Base-by-base conservation (phyloP, 306 rosid species). In the Cucurbita moschata region DNA sequence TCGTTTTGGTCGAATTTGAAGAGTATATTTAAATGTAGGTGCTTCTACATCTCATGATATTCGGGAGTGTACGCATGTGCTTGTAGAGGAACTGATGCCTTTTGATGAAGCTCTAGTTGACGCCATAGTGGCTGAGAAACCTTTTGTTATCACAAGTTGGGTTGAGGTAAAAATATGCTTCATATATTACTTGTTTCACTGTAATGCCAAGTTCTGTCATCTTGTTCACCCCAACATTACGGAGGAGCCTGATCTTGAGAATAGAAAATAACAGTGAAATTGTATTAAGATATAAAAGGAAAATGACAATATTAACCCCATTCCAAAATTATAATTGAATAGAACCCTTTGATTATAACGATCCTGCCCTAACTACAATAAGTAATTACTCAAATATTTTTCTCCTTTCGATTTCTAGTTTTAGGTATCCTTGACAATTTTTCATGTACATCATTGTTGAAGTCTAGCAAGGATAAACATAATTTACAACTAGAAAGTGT, bases 11-110 rank as follows among this genome's bases (percentile, higher is more conserved):
- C 12, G 71, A 39, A 64, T 66, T 66, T 66, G 8, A 66, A 5
- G 54, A 66, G 72, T 47, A 44, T 21, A 50, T 23, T 77, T 79
- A 74, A 67, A 83, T 60, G 16, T 75, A 93, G 98, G 98, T 78
- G 97, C 94, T 75, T 62, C 61, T 68, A 73, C 85, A 67, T 83
- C 78, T 73, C 72, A 56, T 75, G 77, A 73, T 77, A 70, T 72
- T 79, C 84, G 81, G 62, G 96, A 86, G 79, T 93, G 94, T 87
- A 93, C 98, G n/a, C 97, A 93, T 74, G 87, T 87, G 39, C 87
- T 93, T 83, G 90, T 90, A 63, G 97, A 90, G 75, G 89, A 88
- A 75, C 80, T 81, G 60, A 83, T 69, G 87, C 89, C 94, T 37
- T 66, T 93, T 70, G 80, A 77, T 64, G 83, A 86, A 70, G 88